Evolutionary conservation across 768 basidiomycete species (phyloP), one percentile per base, ranked within the genome.

Genomic region (Mycena olivaceomarginata): DNA sequence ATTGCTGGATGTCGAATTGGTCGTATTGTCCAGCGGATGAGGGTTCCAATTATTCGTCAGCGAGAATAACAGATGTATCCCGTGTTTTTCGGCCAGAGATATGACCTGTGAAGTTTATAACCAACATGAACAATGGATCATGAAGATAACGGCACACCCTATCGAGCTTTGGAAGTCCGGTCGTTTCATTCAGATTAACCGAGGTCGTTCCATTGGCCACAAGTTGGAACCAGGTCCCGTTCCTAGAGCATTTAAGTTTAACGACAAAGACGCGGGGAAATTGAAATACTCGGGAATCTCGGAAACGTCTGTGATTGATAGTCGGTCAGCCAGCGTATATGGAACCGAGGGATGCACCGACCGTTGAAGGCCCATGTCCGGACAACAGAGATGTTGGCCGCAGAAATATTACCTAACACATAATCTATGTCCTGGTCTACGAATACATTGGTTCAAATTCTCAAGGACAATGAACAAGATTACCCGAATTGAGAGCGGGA

Each of bases 331-430:
- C 16, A 67, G 22, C 9, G 39, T 20, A n/a, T 15, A 43, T 70
- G 51, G 18, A 70, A 72, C 39, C 37, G 43, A 46, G 46, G 60
- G 39, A 66, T 41, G 62, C 18, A 68, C 82, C 48, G 53, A 90
- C 93, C 94, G 84, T 94, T 94, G 83, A 94, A 95, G 20, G 90
- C 94, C 94, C 94, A 95, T 5, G 91, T 86, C 56, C 94, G 88
- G 40, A 94, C 90, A 25, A 93, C 93, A 51, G 86, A 91, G 78
- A 93, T 88, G 10, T 91, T 92, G 15, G 86, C 82, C 3, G 88
- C 87, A 15, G 90, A 89, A 70, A 95, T 93, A 76, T 90, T 91
- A 2, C 87, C 88, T 46, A 95, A 82, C 4, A 93, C 92, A 64
- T 86, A 80, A 81, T 90, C 87, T 60, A 95, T 92, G 80, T 95